These are phyloP conservation scores for Hymenoscyphus fructigenus DNA, from an alignment of 2,329 filamentous ascomycete species.

Conservation along the genomic window DNA sequence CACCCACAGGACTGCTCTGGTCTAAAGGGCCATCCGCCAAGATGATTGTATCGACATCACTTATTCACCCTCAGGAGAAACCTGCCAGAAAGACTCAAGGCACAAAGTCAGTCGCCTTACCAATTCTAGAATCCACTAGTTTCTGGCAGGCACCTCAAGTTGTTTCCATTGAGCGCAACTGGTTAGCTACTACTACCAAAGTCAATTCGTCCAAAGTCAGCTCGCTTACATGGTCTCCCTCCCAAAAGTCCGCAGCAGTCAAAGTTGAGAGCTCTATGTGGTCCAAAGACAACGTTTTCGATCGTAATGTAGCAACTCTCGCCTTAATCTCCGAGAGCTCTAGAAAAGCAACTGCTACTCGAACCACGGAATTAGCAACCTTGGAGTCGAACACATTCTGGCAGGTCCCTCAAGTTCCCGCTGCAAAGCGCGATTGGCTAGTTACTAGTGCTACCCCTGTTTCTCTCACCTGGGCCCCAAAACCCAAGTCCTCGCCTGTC, in stretches of 20 bases:
- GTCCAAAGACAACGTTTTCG: not conserved
- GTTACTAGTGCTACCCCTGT: too few relatives aligned
- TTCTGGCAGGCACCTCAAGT: slow-evolving; percentile 11
- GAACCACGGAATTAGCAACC: not conserved
- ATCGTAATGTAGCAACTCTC: not conserved
- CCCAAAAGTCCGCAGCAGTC: not conserved
- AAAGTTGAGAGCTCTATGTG: not conserved
- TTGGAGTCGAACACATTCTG: slow-evolving; percentile 7
- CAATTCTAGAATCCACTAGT: slow-evolving; percentile 5
- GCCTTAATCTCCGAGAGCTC: too few relatives aligned
- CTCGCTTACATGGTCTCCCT: not conserved
- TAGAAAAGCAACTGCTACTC: not conserved
- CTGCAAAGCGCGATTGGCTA: slow-evolving; percentile 1
- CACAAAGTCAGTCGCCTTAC: not conserved
- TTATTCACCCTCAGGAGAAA: not conserved
- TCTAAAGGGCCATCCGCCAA: not conserved
- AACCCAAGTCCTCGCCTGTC: not conserved
- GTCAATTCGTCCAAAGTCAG: not conserved
- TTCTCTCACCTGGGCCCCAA: slow-evolving; percentile 5
- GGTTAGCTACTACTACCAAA: slow-evolving; percentile 7
- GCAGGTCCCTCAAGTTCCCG: not conserved
- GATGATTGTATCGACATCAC: not conserved
- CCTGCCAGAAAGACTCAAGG: not conserved
- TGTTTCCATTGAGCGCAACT: not conserved
- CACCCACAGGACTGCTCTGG: not conserved